Percentiles rank a stretch among this genome's conserved stretches.
Evolutionary conservation across 345 rosid genomes (phyloP).

Genomic region (Brassica incana): DNA sequence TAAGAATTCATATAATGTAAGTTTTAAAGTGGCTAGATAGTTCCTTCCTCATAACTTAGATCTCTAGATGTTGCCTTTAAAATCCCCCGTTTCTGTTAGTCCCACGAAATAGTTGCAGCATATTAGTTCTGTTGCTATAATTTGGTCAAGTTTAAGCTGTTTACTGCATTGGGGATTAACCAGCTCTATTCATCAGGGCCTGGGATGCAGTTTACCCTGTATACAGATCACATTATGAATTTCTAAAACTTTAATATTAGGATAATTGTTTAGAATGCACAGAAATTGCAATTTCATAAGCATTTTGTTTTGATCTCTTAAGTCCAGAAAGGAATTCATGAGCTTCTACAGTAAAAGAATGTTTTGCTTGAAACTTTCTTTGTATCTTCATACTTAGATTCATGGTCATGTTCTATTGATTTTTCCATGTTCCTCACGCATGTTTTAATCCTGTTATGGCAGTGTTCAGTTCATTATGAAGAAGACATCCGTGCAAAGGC

Average conservation of each 20-base stretch:
- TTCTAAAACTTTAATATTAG: not conserved
- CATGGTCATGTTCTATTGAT: conserved; percentile 6
- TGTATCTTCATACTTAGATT: not conserved
- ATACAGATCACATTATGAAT: not conserved
- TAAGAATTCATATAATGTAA: not conserved
- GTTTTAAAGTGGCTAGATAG: conserved; percentile 14
- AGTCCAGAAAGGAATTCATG: conserved; percentile 6
- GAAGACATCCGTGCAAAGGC: conserved; percentile 92
- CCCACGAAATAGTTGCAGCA: conserved; percentile 5
- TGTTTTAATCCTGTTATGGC: conserved; percentile 41
- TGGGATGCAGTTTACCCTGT: not conserved
- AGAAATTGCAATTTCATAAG: not conserved
- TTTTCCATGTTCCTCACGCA: conserved; percentile 34
- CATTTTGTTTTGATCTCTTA: conserved; percentile 12
- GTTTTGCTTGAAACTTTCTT: not conserved
- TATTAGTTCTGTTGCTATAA: conserved; percentile 4
- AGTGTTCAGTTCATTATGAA: conserved; percentile 94
- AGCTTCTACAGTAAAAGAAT: conserved; percentile 4
- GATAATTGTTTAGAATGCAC: not conserved
- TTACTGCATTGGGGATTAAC: not conserved
- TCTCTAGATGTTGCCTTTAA: not conserved
- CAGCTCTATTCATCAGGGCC: not conserved
- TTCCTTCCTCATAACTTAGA: not conserved
- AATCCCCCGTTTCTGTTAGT: not conserved
- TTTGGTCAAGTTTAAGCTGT: conserved; percentile 11